These are phyloP conservation scores for Botrytis byssoidea DNA, from an alignment of 2,329 filamentous ascomycete species.

Conservation along the genomic window DNA sequence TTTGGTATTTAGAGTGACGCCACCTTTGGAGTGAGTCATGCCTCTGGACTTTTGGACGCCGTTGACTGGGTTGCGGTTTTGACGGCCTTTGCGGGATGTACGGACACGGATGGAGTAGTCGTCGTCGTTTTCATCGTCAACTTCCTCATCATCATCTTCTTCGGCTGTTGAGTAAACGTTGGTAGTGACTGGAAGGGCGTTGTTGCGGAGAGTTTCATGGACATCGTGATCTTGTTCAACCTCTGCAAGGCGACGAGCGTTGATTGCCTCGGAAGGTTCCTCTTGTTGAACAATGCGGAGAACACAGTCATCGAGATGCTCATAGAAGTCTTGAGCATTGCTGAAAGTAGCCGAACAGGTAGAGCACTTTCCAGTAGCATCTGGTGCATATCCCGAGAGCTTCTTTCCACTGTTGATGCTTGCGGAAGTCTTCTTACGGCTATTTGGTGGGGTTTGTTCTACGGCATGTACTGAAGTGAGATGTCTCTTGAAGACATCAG, in stretches of 20 bases:
- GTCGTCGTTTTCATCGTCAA: constrained; percentile 56
- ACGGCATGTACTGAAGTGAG: constrained; percentile 90
- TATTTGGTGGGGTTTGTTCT: constrained; percentile 90
- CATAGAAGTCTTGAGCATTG: constrained; percentile 94
- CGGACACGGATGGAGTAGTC: constrained; percentile 53
- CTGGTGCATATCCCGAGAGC: constrained; percentile 67
- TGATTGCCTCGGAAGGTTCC: constrained; percentile 67
- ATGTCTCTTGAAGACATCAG: constrained; percentile 96
- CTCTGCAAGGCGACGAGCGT: constrained; percentile 63
- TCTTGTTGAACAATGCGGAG: constrained; percentile 70
- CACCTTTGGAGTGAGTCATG: constrained; percentile 75
- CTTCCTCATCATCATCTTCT: constrained; percentile 54
- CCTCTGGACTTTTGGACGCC: constrained; percentile 67
- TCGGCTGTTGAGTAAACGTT: constrained; percentile 48
- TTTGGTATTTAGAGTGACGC: constrained; percentile 57
- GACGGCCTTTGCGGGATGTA: constrained; percentile 42
- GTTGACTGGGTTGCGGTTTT: constrained; percentile 42
- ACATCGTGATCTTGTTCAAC: constrained; percentile 64
- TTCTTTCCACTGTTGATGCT: constrained; percentile 47
- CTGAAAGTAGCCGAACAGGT: constrained; percentile 84
- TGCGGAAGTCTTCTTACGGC: constrained; percentile 63
- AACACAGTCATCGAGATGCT: constrained; percentile 81
- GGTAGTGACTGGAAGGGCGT: constrained; percentile 43
- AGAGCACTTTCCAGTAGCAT: constrained; percentile 84
- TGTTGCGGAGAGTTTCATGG: constrained; percentile 62